Percentiles rank a stretch among this genome's conserved stretches.
Conservation (phyloP, 352 stramenopile species). For the Peronospora destructor region DNA sequence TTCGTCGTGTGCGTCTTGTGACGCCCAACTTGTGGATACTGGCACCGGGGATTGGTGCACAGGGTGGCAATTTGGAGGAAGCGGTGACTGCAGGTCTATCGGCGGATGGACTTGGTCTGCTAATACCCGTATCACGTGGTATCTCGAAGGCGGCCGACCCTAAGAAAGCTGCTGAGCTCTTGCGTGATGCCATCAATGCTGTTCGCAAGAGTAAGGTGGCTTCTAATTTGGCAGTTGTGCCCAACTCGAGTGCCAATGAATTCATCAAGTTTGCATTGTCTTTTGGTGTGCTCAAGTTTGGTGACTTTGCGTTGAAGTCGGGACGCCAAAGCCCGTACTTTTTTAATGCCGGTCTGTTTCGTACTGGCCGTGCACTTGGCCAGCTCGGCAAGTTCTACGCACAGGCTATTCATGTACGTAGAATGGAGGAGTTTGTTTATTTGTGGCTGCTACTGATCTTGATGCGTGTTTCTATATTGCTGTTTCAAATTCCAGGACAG, state of each 20-base stretch:
- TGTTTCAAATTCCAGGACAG: slow-evolving; percentile 46
- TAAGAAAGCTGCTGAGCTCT: slow-evolving; percentile 79
- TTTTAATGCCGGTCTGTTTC: slow-evolving; percentile 98
- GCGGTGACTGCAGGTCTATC: slow-evolving; percentile 73
- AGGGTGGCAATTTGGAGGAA: slow-evolving; percentile 89
- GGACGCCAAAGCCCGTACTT: slow-evolving; percentile 98
- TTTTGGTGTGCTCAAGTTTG: slow-evolving; percentile 96
- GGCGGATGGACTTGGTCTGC: slow-evolving; percentile 85
- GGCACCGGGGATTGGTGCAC: slow-evolving; percentile 93
- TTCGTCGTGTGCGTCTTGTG: slow-evolving; percentile 80
- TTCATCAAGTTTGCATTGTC: slow-evolving; percentile 96
- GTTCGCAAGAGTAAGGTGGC: slow-evolving; percentile 60
- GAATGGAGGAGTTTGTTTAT: slow-evolving; percentile 1
- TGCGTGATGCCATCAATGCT: slow-evolving; percentile 92
- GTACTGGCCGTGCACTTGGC: slow-evolving; percentile 87
- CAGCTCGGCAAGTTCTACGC: slow-evolving; percentile 94
- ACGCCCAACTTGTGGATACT: slow-evolving; percentile 94
- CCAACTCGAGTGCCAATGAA: slow-evolving; percentile 68
- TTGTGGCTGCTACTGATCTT: slow-evolving; percentile 6
- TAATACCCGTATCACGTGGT: slow-evolving; percentile 95
- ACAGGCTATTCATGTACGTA: slow-evolving; percentile 82
- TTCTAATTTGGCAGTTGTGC: slow-evolving; percentile 4
- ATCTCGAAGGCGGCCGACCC: slow-evolving; percentile 92
- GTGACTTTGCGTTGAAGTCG: slow-evolving; percentile 97
- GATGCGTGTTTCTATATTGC: slow-evolving; percentile 4